Evolutionary conservation across 805 yeast genomes (phyloP).

Genomic region (Myxozyma sirexii): DNA sequence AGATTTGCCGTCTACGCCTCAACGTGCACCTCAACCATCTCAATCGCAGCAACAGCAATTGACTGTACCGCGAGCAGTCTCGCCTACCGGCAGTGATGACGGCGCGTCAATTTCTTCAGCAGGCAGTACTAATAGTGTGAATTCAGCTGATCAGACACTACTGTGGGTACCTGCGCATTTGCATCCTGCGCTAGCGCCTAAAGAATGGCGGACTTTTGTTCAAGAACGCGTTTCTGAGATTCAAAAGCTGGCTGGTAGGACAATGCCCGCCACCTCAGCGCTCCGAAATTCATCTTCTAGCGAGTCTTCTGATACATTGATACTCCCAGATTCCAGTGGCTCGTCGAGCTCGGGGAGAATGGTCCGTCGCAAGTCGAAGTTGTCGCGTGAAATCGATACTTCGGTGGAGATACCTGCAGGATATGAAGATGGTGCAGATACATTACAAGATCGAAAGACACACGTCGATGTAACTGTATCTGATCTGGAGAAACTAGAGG

Average conservation of each 20-base stretch:
- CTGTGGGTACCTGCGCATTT: slow-evolving; percentile 96
- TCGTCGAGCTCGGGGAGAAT: neutral
- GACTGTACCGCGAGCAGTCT: neutral
- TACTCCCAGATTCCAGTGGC: neutral
- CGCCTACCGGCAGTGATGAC: slow-evolving; percentile 14
- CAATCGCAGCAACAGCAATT: slow-evolving; percentile 3
- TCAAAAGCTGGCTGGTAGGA: slow-evolving; percentile 13
- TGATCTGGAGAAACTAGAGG: slow-evolving; percentile 16
- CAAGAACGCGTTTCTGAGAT: slow-evolving; percentile 46
- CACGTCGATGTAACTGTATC: slow-evolving; percentile 18
- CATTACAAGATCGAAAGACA: slow-evolving; percentile 13
- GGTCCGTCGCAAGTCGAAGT: slow-evolving; percentile 23
- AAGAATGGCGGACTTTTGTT: slow-evolving; percentile 56
- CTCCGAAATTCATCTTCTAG: neutral
- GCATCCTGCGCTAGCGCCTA: slow-evolving; percentile 95
- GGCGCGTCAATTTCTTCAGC: slow-evolving; percentile 13
- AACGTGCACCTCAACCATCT: neutral
- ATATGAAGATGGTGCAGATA: slow-evolving; percentile 28
- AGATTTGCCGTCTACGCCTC: slow-evolving; percentile 41
- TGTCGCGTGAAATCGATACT: slow-evolving; percentile 25
- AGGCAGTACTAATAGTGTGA: slow-evolving; percentile 11
- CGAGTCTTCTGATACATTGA: neutral
- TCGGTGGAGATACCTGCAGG: slow-evolving; percentile 11
- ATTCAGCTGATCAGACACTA: slow-evolving; percentile 42
- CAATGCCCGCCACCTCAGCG: neutral